Conservation (phyloP, 257 asterid species). For the Catharanthus roseus region DNA sequence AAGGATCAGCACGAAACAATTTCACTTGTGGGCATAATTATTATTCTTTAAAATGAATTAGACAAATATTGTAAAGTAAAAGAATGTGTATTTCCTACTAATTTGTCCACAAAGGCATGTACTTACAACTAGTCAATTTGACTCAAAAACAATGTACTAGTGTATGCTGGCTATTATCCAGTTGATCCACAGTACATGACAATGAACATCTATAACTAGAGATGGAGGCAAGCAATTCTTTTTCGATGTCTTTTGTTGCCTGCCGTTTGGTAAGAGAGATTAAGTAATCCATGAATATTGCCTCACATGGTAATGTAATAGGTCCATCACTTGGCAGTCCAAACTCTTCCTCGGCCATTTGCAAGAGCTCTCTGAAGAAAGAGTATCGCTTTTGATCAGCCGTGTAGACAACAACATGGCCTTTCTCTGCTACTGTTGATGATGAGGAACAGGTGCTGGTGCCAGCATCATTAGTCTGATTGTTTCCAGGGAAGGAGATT, state of each 20-base stretch:
- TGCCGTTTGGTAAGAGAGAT: neutral
- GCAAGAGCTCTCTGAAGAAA: slow-evolving; percentile 21
- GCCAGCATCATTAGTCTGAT: neutral
- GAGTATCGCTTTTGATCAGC: slow-evolving; percentile 27
- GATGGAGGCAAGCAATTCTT: slow-evolving; percentile 3
- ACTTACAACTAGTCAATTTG: neutral
- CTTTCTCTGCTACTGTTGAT: slow-evolving; percentile 15
- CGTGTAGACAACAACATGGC: slow-evolving; percentile 32
- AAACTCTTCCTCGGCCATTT: slow-evolving; percentile 21
- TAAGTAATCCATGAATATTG: slow-evolving; percentile 16
- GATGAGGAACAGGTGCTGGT: neutral
- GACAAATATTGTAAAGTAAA: no score
- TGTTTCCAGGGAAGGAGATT: neutral
- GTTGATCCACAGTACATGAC: neutral
- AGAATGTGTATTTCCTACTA: neutral
- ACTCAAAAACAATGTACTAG: neutral
- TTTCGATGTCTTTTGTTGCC: neutral
- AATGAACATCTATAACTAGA: neutral
- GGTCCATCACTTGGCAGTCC: slow-evolving; percentile 10
- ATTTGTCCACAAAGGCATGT: neutral
- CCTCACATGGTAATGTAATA: slow-evolving; percentile 5
- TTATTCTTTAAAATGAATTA: neutral
- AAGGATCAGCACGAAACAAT: no score
- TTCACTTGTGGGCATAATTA: no score
- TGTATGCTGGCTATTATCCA: neutral